Evolutionary conservation across 805 yeast genomes (phyloP).

Genomic region (Metschnikowia cubensis): DNA sequence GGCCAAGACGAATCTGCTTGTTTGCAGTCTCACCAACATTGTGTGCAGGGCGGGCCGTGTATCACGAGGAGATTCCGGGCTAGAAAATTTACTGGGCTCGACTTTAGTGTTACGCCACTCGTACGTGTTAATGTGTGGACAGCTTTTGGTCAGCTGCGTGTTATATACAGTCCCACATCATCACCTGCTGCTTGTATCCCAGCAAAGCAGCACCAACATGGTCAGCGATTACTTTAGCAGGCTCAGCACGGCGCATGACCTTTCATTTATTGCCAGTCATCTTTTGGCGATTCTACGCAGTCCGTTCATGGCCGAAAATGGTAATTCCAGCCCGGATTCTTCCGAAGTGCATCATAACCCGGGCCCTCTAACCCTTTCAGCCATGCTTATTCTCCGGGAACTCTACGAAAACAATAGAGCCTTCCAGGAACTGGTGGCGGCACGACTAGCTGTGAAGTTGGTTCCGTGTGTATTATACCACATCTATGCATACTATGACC

Average conservation of each 20-base stretch:
- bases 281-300: conserved; percentile 36
- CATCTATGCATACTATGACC: conserved; percentile 45
- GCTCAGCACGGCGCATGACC: conserved; percentile 52
- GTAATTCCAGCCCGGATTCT: background rate
- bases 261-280: conserved; percentile 45
- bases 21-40: conserved; percentile 69
- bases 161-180: conserved; percentile 58
- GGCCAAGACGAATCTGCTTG: conserved; percentile 43
- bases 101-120: conserved; percentile 42
- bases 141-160: conserved; percentile 56
- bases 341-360: background rate
- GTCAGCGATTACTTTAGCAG: conserved; percentile 50
- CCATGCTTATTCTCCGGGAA: conserved; percentile 70
- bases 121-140: conserved; percentile 54
- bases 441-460: conserved; percentile 50
- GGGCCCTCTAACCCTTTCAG: conserved; percentile 50
- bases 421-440: conserved; percentile 40
- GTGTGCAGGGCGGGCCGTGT: conserved; percentile 48
- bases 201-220: conserved; percentile 41
- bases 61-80: conserved; percentile 41
- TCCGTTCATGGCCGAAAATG: conserved; percentile 7
- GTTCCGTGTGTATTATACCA: conserved; percentile 54
- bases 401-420: conserved; percentile 65
- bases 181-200: background rate
- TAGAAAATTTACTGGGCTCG: conserved; percentile 27